These are phyloP conservation scores for Epicoccum nigrum DNA, from an alignment of 2,329 filamentous ascomycete species.

Conservation along the genomic window DNA sequence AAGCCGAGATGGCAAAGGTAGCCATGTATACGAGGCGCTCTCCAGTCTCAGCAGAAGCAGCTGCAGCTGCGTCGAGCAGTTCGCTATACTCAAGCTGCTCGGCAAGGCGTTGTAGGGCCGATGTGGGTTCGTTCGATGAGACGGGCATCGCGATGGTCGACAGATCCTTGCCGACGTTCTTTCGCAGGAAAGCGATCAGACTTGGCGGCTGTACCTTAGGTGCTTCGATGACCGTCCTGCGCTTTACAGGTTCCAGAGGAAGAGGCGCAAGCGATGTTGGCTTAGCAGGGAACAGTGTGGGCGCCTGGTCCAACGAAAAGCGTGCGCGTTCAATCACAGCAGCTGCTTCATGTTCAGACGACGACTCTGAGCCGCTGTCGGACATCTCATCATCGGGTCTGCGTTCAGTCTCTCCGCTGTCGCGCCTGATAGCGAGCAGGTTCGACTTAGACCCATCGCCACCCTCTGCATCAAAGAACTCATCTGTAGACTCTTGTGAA, in stretches of 20 bases:
- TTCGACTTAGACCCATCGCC: slow-evolving; percentile 61
- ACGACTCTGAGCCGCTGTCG: slow-evolving; percentile 66
- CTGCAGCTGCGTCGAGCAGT: slow-evolving; percentile 72
- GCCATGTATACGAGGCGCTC: slow-evolving; percentile 84
- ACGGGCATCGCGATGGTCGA: slow-evolving; percentile 98
- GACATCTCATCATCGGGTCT: slow-evolving; percentile 50
- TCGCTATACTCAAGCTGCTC: slow-evolving; percentile 92
- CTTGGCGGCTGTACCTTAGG: slow-evolving; percentile 84
- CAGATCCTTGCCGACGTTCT: slow-evolving; percentile 97
- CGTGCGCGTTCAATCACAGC: slow-evolving; percentile 48
- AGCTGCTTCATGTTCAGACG: slow-evolving; percentile 61
- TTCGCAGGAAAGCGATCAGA: slow-evolving; percentile 90
- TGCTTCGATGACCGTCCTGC: slow-evolving; percentile 73
- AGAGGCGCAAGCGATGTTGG: slow-evolving; percentile 79
- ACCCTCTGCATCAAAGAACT: slow-evolving; percentile 88
- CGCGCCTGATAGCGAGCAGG: slow-evolving; percentile 75
- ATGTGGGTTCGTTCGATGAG: slow-evolving; percentile 91
- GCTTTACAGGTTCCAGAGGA: slow-evolving; percentile 71
- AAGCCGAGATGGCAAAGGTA: slow-evolving; percentile 87
- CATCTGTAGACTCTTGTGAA: slow-evolving; percentile 74
- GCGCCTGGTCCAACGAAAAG: slow-evolving; percentile 42
- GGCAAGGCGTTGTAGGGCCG: slow-evolving; percentile 83
- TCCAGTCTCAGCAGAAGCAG: slow-evolving; percentile 59
- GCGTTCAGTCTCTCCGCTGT: slow-evolving; percentile 61
- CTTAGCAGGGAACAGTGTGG: slow-evolving; percentile 72